Percentiles rank a stretch among this genome's conserved stretches.
These are phyloP conservation scores for Keqinozyma sinolaborantium DNA, from an alignment of 1,139 yeast species.

Conservation along the genomic window DNA sequence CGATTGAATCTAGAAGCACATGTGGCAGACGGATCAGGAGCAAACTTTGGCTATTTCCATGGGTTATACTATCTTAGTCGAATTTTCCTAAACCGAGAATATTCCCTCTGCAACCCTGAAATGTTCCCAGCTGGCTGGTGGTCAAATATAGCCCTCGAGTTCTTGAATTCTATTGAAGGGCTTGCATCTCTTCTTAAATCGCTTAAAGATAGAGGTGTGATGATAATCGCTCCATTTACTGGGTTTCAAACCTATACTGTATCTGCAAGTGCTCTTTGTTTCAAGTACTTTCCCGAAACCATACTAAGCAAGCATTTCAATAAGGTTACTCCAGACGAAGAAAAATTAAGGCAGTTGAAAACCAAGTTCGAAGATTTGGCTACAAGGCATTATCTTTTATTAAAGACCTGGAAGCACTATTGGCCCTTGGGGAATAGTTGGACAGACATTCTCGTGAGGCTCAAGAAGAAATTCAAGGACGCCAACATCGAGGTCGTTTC, in stretches of 20 bases:
- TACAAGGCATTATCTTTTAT: slow-evolving; percentile 13
- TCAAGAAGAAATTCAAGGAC: slow-evolving; percentile 14
- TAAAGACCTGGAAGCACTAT: slow-evolving; percentile 17
- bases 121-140: slow-evolving; percentile 28
- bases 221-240: slow-evolving; percentile 38
- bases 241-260: slow-evolving; percentile 35
- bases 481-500: neutral
- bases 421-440: slow-evolving; percentile 27
- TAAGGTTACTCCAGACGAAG: slow-evolving; percentile 1
- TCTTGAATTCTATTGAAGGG: slow-evolving; percentile 21
- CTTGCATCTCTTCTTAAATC: slow-evolving; percentile 19
- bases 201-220: slow-evolving; percentile 21
- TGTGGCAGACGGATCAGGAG: slow-evolving; percentile 27
- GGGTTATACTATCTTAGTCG: slow-evolving; percentile 28
- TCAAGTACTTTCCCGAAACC: slow-evolving; percentile 24
- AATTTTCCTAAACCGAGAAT: slow-evolving; percentile 31
- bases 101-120: slow-evolving; percentile 28
- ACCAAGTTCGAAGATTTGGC: slow-evolving; percentile 17
- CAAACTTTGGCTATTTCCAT: slow-evolving; percentile 34
- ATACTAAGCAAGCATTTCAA: slow-evolving; percentile 12
- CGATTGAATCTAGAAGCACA: slow-evolving; percentile 27
- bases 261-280: slow-evolving; percentile 28
- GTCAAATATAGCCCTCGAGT: slow-evolving; percentile 17
- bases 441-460: slow-evolving; percentile 17
- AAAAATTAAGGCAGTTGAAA: slow-evolving; percentile 9